A percentile compares a stretch with the other conserved stretches of the same genome.
phyloP scores from a whole-genome alignment of 2,329 filamentous ascomycete species.

The Sporothrix pallida region DNA sequence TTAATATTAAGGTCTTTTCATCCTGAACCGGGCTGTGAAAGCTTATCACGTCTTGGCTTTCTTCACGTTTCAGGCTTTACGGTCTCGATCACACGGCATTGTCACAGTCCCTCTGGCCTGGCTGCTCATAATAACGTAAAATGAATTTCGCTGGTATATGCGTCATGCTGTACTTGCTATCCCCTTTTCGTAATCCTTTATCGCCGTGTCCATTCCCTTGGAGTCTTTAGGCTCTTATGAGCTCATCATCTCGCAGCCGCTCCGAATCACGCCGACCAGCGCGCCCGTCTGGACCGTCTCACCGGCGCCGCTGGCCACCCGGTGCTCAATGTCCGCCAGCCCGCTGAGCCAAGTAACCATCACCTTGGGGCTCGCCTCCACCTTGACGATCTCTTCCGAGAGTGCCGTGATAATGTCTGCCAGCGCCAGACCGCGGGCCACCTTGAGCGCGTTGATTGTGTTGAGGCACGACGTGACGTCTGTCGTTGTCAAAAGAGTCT shows the following conservation, averaged over 20 bases:
- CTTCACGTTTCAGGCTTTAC: background rate
- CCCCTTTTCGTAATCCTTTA: background rate
- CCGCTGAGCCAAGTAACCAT: constrained; percentile 92
- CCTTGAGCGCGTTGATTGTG: constrained; percentile 87
- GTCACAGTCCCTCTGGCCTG: background rate
- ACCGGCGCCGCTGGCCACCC: constrained; percentile 83
- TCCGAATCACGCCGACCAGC: constrained; percentile 84
- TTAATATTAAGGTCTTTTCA: background rate
- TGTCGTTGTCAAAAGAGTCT: constrained; percentile 79
- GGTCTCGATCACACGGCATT: background rate
- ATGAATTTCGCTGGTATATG: constrained; percentile 21
- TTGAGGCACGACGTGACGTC: constrained; percentile 89
- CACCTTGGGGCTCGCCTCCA: constrained; percentile 85
- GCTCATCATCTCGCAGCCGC: constrained; percentile 75
- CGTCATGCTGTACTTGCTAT: background rate
- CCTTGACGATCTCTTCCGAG: constrained; percentile 77
- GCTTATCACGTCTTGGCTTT: constrained; percentile 12
- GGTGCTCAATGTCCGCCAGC: constrained; percentile 89
- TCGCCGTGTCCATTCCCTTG: background rate
- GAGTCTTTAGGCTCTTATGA: background rate
- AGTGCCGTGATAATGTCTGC: constrained; percentile 92
- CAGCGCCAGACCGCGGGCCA: constrained; percentile 81
- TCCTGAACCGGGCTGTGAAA: background rate
- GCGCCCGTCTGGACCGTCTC: constrained; percentile 92
- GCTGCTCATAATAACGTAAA: background rate